Evolutionary conservation across 1,284 basidiomycete species (phyloP).

Genomic region (Earliella scabrosa): DNA sequence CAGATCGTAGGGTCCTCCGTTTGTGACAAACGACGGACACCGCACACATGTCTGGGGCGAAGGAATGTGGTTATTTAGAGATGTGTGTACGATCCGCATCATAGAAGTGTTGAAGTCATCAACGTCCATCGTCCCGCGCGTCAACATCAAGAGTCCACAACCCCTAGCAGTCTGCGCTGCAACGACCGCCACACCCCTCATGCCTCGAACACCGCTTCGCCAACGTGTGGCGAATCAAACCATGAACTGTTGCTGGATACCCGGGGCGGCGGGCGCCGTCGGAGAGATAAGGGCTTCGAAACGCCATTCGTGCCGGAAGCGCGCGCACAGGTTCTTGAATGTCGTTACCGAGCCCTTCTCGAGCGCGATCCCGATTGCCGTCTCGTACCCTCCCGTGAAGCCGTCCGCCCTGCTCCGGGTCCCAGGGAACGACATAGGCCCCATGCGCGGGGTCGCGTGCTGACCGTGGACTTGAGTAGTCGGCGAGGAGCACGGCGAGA

Average conservation of each 20-base stretch:
- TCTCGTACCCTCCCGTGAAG: slow-evolving; percentile 32
- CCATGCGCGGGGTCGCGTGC: slow-evolving; percentile 3
- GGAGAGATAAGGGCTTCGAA: slow-evolving; percentile 43
- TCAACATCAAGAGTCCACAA: too few relatives aligned
- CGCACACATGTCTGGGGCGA: too few relatives aligned
- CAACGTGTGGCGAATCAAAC: slow-evolving; percentile 9
- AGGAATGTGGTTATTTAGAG: neutral
- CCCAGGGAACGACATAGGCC: slow-evolving; percentile 19
- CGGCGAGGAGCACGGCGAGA: slow-evolving; percentile 49
- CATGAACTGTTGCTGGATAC: slow-evolving; percentile 33
- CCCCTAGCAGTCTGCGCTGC: too few relatives aligned
- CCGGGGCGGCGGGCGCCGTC: slow-evolving; percentile 16
- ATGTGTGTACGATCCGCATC: neutral
- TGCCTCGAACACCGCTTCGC: too few relatives aligned
- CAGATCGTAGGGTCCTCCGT: too few relatives aligned
- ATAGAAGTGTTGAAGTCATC: neutral
- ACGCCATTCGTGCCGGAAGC: slow-evolving; percentile 70
- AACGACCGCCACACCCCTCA: too few relatives aligned
- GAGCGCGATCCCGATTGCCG: slow-evolving; percentile 64
- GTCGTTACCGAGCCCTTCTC: slow-evolving; percentile 89
- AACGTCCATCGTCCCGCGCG: neutral
- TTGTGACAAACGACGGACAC: too few relatives aligned
- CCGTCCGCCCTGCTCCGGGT: slow-evolving; percentile 24
- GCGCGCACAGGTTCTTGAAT: slow-evolving; percentile 77
- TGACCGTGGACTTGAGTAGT: neutral